phyloP scores from a whole-genome alignment of 2,329 filamentous ascomycete species.

The Epichloe baconii region DNA sequence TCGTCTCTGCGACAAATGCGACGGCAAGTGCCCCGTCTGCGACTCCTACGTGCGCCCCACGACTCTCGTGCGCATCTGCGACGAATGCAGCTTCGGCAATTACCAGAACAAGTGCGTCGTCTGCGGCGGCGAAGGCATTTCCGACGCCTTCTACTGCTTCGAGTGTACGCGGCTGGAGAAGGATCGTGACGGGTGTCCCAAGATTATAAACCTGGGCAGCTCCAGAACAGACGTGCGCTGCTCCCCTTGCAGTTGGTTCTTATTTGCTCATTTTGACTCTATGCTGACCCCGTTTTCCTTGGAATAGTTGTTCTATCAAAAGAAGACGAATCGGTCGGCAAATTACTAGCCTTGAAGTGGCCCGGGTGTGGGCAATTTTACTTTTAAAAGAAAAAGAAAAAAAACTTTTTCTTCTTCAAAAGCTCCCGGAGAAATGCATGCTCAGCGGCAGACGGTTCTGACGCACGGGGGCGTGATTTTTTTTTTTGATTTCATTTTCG shows the following conservation, averaged over 20 bases:
- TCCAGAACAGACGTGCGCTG: constrained; percentile 77
- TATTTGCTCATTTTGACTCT: not conserved
- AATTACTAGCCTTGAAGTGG: constrained; percentile 37
- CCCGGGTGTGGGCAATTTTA: constrained; percentile 33
- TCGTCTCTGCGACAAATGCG: constrained; percentile 98
- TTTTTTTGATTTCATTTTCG: not conserved
- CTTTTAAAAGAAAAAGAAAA: not conserved
- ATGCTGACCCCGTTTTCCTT: constrained; percentile 2
- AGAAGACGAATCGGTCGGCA: constrained; percentile 48
- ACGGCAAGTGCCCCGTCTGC: constrained; percentile 98
- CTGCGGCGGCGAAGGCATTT: constrained; percentile 95
- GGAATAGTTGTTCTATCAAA: constrained; percentile 47
- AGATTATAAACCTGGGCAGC: constrained; percentile 97
- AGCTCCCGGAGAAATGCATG: not conserved
- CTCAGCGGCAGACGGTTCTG: not conserved
- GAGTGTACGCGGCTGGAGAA: constrained; percentile 96
- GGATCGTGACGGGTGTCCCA: constrained; percentile 92
- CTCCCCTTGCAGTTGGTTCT: constrained; percentile 9
- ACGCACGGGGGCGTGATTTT: not conserved
- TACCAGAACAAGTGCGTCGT: constrained; percentile 99
- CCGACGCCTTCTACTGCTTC: constrained; percentile 98
- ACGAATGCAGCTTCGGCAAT: constrained; percentile 98
- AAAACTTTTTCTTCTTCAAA: not conserved
- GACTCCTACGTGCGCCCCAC: constrained; percentile 98
- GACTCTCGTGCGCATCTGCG: constrained; percentile 94